Conservation (phyloP, 306 rosid species). For the Malus orientalis region DNA sequence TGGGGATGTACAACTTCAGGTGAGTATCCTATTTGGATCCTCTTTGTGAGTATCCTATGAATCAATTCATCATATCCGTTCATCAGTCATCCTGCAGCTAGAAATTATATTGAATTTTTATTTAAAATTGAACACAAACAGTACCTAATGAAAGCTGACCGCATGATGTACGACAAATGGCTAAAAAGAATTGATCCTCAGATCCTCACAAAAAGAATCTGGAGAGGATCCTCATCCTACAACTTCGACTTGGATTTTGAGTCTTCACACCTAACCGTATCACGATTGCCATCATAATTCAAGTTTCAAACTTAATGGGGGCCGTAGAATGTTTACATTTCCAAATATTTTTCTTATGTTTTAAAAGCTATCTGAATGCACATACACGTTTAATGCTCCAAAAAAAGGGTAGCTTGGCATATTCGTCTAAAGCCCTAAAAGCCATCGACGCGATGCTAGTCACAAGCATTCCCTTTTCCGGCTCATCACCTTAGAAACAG, state of each 20-base stretch:
- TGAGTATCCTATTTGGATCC: too few relatives aligned
- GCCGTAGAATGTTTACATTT: neutral
- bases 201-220: too few relatives aligned
- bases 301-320: neutral
- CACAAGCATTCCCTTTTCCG: constrained; percentile 8
- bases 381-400: constrained; percentile 32
- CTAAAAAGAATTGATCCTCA: too few relatives aligned
- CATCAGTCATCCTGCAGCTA: too few relatives aligned
- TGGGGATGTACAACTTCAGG: too few relatives aligned
- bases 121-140: too few relatives aligned
- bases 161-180: too few relatives aligned
- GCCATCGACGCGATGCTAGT: neutral
- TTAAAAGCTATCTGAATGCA: constrained; percentile 31
- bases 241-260: neutral
- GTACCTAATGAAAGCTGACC: too few relatives aligned
- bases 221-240: too few relatives aligned
- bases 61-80: too few relatives aligned
- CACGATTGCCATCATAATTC: neutral
- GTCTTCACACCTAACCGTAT: neutral
- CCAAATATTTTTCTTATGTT: constrained; percentile 13
- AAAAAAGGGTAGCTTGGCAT: neutral
- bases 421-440: constrained; percentile 7
- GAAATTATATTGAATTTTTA: too few relatives aligned
- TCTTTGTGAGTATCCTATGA: too few relatives aligned
- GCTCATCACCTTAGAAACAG: constrained; percentile 5